Percentiles rank a stretch among this genome's conserved stretches.
phyloP scores from a whole-genome alignment of 306 rosid genomes.

The Pyrus communis region DNA sequence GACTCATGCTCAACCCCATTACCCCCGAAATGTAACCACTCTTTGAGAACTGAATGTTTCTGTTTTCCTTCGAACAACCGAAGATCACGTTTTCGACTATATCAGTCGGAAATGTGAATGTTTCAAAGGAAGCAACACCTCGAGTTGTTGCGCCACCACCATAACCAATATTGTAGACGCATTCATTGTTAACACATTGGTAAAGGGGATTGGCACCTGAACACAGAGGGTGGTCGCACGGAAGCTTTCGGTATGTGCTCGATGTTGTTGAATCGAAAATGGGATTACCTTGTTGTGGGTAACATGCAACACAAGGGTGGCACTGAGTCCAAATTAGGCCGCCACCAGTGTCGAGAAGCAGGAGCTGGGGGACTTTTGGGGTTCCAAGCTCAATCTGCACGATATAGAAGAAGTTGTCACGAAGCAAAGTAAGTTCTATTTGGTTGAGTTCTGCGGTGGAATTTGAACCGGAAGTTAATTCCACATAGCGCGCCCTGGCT shows the following conservation, averaged over 20 bases:
- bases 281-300: neutral
- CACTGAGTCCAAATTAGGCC: slow-evolving; percentile 23
- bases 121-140: slow-evolving; percentile 1
- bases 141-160: slow-evolving; percentile 1
- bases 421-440: neutral
- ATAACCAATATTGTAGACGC: neutral
- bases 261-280: neutral
- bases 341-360: slow-evolving; percentile 10
- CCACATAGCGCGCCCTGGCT: neutral
- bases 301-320: slow-evolving; percentile 8
- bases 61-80: slow-evolving; percentile 4
- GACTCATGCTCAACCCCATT: slow-evolving; percentile 1
- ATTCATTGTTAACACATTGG: slow-evolving; percentile 2
- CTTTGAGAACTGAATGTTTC: neutral
- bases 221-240: slow-evolving; percentile 3
- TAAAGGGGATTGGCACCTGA: neutral
- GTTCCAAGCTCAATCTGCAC: neutral
- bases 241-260: neutral
- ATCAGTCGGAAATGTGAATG: neutral
- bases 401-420: neutral
- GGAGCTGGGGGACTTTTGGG: neutral
- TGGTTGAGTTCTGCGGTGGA: neutral
- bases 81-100: neutral
- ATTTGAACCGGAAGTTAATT: neutral
- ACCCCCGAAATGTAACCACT: neutral